Evolutionary conservation across 2,329 filamentous ascomycete genomes (phyloP), one percentile per base, ranked within the genome.

Genomic region (Biscogniauxia marginata): DNA sequence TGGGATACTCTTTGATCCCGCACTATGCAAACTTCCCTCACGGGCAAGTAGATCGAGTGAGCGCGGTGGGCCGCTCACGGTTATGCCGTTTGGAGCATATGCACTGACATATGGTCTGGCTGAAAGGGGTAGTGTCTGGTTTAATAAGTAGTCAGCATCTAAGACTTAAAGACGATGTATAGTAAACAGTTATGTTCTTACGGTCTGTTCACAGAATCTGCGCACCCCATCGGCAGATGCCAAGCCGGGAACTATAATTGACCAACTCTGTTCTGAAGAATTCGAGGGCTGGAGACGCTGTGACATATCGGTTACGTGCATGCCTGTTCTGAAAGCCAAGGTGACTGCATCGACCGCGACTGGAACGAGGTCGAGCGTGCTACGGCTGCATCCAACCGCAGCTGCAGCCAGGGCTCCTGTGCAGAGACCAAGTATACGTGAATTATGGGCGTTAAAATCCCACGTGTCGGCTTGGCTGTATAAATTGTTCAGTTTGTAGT

Each of bases 1-100:
- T 1, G 84, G 83, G n/a, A 84, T 63, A 52, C 16, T 55, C 52
- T 57, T 60, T 43, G 46, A 55, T 21, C 45, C 39, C 9, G 65
- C 55, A 22, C 54, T 57, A 4, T 56, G 53, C 2, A 68, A 59
- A 24, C 8, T 34, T 7, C 30, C 47, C 3, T 54, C 52, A 11
- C 16, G 20, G 8, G 21, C 22, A 20, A 57, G 43, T 20, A 48
- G 46, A 30, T 47, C 57, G 16, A 64, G 52, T 11, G 60, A 59
- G 19, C 52, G 20, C 19, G 62, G 55, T 4, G 62, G 54, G 6
- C 62, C 63, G 57, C 60, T 61, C 13, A 59, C 52, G 24, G 59
- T 62, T 34, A 58, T 50, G 0, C 59, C 62, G 30, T 58, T 61
- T 0, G 61, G 58, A 8, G 57, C 44, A 43, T 54, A 57, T 11